phyloP scores from a whole-genome alignment of 2,329 filamentous ascomycete genomes.

The Fusarium sulawesiense region DNA sequence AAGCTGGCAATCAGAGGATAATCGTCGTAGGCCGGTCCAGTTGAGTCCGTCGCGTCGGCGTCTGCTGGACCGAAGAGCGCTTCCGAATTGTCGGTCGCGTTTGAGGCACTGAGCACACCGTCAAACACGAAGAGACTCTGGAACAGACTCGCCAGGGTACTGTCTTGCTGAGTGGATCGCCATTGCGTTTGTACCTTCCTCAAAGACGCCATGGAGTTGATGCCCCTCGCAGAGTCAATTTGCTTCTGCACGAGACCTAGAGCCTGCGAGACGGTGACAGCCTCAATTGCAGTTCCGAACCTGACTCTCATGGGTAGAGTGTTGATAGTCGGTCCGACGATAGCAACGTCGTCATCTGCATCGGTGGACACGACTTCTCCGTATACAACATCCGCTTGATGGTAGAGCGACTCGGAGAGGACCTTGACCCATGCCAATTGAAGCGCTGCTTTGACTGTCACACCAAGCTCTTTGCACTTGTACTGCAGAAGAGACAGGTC shows the following conservation, averaged over 20 bases:
- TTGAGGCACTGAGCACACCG: neutral
- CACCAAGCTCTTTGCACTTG: neutral
- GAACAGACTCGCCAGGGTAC: neutral
- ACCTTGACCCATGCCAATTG: conserved; percentile 27
- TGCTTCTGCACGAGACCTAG: neutral
- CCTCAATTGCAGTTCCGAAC: rapidly evolving
- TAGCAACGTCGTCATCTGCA: neutral
- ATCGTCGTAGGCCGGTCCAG: conserved; percentile 20
- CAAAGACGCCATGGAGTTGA: conserved; percentile 21
- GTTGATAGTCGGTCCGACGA: conserved; percentile 20
- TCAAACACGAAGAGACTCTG: conserved; percentile 31
- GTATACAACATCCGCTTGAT: conserved; percentile 9
- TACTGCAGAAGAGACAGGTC: conserved; percentile 5
- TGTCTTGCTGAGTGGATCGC: neutral
- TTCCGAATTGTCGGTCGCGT: neutral
- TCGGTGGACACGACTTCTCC: conserved; percentile 15
- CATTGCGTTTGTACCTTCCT: conserved; percentile 17
- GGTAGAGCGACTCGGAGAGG: neutral
- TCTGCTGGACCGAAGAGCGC: neutral
- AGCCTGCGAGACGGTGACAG: neutral
- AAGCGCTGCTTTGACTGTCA: conserved; percentile 5
- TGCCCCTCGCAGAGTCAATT: conserved; percentile 11
- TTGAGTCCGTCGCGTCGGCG: neutral
- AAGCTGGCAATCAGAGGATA: conserved; percentile 28
- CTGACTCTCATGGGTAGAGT: conserved; percentile 12